Conservation (phyloP, 2,329 filamentous ascomycete species). For the Phialophora tarda region DNA sequence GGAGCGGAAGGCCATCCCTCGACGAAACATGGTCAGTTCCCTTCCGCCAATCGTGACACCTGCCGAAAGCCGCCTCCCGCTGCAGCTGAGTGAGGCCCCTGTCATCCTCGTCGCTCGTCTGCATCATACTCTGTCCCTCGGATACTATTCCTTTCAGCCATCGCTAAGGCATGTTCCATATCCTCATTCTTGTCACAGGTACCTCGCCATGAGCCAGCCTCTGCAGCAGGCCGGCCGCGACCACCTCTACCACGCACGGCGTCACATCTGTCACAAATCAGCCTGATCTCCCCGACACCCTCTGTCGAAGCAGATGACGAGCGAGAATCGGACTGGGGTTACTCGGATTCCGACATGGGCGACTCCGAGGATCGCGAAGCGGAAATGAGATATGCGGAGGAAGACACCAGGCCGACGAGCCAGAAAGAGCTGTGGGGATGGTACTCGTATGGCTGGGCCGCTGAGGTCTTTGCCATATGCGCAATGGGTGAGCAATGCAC, state of each 20-base stretch:
- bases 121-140: neutral
- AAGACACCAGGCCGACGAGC: constrained; percentile 89
- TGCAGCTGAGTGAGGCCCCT: constrained; percentile 8
- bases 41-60: constrained; percentile 19
- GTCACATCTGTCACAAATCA: constrained; percentile 56
- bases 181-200: constrained; percentile 35
- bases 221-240: constrained; percentile 23
- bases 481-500: constrained; percentile 63
- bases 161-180: neutral
- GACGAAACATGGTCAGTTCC: constrained; percentile 20
- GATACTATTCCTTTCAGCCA: neutral
- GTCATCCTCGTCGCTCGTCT: constrained; percentile 3
- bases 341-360: constrained; percentile 46
- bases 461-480: constrained; percentile 95
- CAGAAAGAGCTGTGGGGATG: constrained; percentile 86
- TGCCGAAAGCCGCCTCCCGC: constrained; percentile 15
- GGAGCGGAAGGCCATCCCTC: constrained; percentile 9
- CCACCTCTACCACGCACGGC: constrained; percentile 29
- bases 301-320: constrained; percentile 74
- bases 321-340: constrained; percentile 39
- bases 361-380: constrained; percentile 38
- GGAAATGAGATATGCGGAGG: constrained; percentile 69
- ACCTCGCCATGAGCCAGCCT: constrained; percentile 36
- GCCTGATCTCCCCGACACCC: constrained; percentile 63
- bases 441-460: constrained; percentile 96